Evolutionary conservation across 805 yeast species (phyloP).

Genomic region (Candida palmyrensis): DNA sequence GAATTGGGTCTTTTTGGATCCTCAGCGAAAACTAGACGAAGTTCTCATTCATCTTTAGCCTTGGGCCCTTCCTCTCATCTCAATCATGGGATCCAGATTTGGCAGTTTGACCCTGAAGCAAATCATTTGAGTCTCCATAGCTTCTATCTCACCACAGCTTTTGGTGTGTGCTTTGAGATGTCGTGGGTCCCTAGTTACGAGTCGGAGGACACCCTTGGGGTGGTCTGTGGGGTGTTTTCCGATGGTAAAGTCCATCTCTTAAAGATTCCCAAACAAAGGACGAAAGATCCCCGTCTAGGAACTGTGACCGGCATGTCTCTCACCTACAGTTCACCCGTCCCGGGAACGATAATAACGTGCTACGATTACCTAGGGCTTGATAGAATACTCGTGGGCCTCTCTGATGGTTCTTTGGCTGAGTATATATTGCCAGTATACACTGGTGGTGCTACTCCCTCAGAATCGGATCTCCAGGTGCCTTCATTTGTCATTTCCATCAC

Average conservation of each 20-base stretch:
- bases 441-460: constrained; percentile 7
- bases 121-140: constrained; percentile 21
- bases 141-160: constrained; percentile 25
- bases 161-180: constrained; percentile 42
- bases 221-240: constrained; percentile 48
- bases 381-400: constrained; percentile 50
- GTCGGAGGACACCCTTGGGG: constrained; percentile 24
- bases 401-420: constrained; percentile 58
- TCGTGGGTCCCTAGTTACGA: constrained; percentile 30
- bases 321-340: constrained; percentile 8
- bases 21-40: background rate
- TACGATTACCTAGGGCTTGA: constrained; percentile 43
- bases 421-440: constrained; percentile 35
- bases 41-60: background rate
- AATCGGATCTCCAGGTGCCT: constrained; percentile 18
- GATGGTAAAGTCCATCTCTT: constrained; percentile 55
- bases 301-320: constrained; percentile 19
- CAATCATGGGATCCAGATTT: constrained; percentile 41
- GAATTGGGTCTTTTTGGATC: background rate
- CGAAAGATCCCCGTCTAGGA: constrained; percentile 8
- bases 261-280: constrained; percentile 24
- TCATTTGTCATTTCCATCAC: constrained; percentile 27
- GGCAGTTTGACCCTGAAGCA: constrained; percentile 27
- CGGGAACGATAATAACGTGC: constrained; percentile 30
- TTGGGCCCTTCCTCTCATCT: constrained; percentile 14